A percentile compares a stretch with the other conserved stretches of the same genome.
phyloP scores from a whole-genome alignment of 768 basidiomycete genomes.

The Lactifluus hygrophoroides region DNA sequence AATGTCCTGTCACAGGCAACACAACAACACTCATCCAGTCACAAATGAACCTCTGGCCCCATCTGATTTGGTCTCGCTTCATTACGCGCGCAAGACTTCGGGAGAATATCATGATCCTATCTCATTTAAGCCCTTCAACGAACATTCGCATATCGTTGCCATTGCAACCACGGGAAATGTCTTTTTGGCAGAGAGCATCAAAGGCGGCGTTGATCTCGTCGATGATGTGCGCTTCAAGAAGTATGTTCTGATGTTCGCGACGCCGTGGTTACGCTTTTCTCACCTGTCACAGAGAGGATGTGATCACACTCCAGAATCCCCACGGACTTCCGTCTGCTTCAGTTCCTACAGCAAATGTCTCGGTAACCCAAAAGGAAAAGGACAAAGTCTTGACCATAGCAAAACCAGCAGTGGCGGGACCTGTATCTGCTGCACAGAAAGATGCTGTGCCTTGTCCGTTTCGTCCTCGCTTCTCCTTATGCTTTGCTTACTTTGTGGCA shows the following conservation, averaged over 20 bases:
- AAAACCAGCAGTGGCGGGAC: slow-evolving; percentile 16
- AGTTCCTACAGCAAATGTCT: slow-evolving; percentile 26
- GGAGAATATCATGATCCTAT: slow-evolving; percentile 93
- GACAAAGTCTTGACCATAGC: slow-evolving; percentile 32
- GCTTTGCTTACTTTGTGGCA: background rate
- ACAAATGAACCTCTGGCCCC: slow-evolving; percentile 66
- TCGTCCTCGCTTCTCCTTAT: background rate
- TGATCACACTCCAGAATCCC: slow-evolving; percentile 91
- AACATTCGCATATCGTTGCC: slow-evolving; percentile 92
- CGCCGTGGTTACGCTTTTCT: slow-evolving; percentile 7
- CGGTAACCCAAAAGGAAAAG: slow-evolving; percentile 24
- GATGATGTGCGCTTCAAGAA: slow-evolving; percentile 80
- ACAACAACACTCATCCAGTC: slow-evolving; percentile 71
- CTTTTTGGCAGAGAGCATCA: slow-evolving; percentile 85
- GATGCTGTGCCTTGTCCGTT: slow-evolving; percentile 54
- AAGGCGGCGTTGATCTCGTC: slow-evolving; percentile 79
- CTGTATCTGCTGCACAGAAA: slow-evolving; percentile 22
- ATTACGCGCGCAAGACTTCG: slow-evolving; percentile 77
- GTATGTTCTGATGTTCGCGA: slow-evolving; percentile 31
- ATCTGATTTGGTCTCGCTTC: slow-evolving; percentile 66
- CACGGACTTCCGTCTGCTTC: slow-evolving; percentile 65
- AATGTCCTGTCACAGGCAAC: slow-evolving; percentile 43
- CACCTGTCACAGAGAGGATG: slow-evolving; percentile 52
- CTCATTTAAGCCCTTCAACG: slow-evolving; percentile 94
- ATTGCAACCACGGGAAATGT: slow-evolving; percentile 89